Base-by-base conservation (phyloP, 176 grass and related monocot genomes). In the Zizania latifolia region DNA sequence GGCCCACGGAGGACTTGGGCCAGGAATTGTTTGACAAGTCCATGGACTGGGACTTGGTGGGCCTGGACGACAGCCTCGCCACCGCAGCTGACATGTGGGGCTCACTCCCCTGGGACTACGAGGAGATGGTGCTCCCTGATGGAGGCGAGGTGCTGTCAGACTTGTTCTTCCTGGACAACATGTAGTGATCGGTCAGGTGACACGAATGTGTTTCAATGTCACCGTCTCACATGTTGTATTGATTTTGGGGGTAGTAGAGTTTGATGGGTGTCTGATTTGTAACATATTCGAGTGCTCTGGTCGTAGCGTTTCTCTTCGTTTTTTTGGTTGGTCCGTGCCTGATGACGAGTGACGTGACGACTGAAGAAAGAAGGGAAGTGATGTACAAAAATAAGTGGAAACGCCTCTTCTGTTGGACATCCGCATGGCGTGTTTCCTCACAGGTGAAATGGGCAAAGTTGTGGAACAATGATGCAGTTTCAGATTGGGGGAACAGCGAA, bases 41-140 rank as follows among this genome's bases (percentile, higher is more conserved):
- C 62, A 57, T 86, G 62, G 76, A 78, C 10, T 86, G 87, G 87
- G 83, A 86, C 55, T 23, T 79, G 74, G 40, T 36, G 79, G 83
- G 62, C 3, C 68, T 90, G 14, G 88, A 90, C 17, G 74, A 86
- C 1, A 39, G 33, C 56, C 17, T 70, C 0, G 24, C 56, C 33
- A 22, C 22, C 28, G 23, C n/a, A n/a, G n/a, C 37, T 72, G 85
- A 87, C 74, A 65, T 82, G 57, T 82, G 85, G 78, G 67, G 40
- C 66, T 23, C 78, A 0, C 65, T 87, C 1, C 8, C 46, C 23
- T 87, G 85, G 85, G 79, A 87, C 65, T 71, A 50, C 78, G 58
- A 46, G 15, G 46, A 56, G 2, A 13, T 58, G n/a, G 36, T 59
- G 72, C 46, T 28, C 67, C 65, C 44, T 8, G 35, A 16, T 33